phyloP scores from a whole-genome alignment of 768 basidiomycete genomes.

The Termitomyces sp. region DNA sequence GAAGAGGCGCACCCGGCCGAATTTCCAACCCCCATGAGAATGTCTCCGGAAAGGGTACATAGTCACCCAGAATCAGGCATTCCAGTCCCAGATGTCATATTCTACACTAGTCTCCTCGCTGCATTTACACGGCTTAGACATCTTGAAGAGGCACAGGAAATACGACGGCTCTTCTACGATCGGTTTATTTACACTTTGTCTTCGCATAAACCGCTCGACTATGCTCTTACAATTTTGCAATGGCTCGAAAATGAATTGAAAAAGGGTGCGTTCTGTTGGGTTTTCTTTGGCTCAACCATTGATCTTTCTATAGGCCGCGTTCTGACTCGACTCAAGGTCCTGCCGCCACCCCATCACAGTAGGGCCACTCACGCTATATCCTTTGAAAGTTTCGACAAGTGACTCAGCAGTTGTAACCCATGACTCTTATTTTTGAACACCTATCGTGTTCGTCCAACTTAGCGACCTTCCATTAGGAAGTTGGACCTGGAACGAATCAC shows the following conservation, averaged over 20 bases:
- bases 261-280: neutral
- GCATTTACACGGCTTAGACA: constrained; percentile 28
- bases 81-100: constrained; percentile 23
- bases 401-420: neutral
- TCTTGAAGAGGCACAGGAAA: constrained; percentile 24
- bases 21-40: neutral
- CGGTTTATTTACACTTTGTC: constrained; percentile 20
- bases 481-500: neutral
- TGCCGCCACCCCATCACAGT: too few relatives aligned
- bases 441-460: neutral
- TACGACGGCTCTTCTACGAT: constrained; percentile 19
- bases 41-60: neutral
- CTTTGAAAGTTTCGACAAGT: neutral
- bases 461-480: neutral
- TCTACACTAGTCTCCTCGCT: constrained; percentile 32
- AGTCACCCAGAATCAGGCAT: constrained; percentile 4
- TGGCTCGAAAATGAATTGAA: neutral
- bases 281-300: neutral
- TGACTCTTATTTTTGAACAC: neutral
- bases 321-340: neutral
- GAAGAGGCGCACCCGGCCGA: constrained; percentile 22
- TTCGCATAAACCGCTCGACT: constrained; percentile 11
- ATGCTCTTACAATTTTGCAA: neutral
- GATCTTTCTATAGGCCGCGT: neutral
- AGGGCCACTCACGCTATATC: neutral